Evolutionary conservation across 495 filamentous ascomycete genomes (phyloP).

Genomic region (Talaromyces proteolyticus): DNA sequence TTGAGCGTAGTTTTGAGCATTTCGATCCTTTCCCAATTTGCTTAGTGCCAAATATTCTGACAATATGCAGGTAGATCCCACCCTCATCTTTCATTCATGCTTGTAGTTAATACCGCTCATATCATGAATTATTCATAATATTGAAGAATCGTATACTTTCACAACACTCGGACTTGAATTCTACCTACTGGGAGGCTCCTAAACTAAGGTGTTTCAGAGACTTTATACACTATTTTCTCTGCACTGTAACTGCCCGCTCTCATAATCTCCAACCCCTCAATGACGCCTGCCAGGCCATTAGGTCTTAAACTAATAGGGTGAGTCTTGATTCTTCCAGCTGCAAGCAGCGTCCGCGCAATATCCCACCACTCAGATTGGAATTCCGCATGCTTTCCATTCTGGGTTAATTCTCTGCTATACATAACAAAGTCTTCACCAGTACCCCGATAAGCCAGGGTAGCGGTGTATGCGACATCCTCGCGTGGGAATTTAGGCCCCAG

Average conservation of each 20-base stretch:
- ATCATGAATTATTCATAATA: too few relatives aligned
- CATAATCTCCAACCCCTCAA: slow-evolving; percentile 19
- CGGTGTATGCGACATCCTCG: slow-evolving; percentile 16
- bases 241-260: slow-evolving; percentile 20
- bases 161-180: too few relatives aligned
- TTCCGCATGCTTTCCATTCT: slow-evolving; percentile 22
- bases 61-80: too few relatives aligned
- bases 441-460: slow-evolving; percentile 20
- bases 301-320: slow-evolving; percentile 41
- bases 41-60: too few relatives aligned
- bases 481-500: slow-evolving; percentile 12
- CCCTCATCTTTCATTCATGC: too few relatives aligned
- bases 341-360: slow-evolving; percentile 37
- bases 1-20: too few relatives aligned
- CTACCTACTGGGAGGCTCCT: too few relatives aligned
- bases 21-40: too few relatives aligned
- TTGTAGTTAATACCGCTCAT: too few relatives aligned
- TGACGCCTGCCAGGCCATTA: slow-evolving; percentile 28
- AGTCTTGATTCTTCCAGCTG: slow-evolving; percentile 34
- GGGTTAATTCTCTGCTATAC: slow-evolving; percentile 5
- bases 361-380: slow-evolving; percentile 31
- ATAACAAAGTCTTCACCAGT: slow-evolving; percentile 22
- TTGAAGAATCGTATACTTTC: too few relatives aligned
- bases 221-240: slow-evolving; percentile 22
- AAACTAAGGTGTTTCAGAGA: slow-evolving; percentile 10